A percentile compares a stretch with the other conserved stretches of the same genome.
phyloP scores from a whole-genome alignment of 805 yeast species.

The Wickerhamomyces strasburgensis region DNA sequence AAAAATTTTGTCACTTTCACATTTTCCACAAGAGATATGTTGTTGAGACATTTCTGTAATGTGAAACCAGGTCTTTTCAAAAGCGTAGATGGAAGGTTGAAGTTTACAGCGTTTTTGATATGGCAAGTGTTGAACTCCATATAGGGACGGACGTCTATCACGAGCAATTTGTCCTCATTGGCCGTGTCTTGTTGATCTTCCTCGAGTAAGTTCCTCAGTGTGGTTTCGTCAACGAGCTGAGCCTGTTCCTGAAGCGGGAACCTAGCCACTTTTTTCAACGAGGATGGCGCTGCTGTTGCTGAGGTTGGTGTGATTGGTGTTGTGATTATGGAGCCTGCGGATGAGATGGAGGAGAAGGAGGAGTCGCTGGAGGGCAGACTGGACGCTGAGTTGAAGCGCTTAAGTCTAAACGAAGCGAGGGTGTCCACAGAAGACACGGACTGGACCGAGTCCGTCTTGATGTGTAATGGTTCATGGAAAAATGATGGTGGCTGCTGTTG shows the following conservation, averaged over 20 bases:
- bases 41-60: conserved; percentile 54
- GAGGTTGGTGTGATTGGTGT: conserved; percentile 6
- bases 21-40: conserved; percentile 52
- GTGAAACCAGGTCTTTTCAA: conserved; percentile 71
- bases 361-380: conserved; percentile 1
- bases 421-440: conserved; percentile 20
- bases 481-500: conserved; percentile 11
- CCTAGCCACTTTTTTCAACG: conserved; percentile 14
- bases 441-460: conserved; percentile 15
- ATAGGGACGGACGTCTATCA: conserved; percentile 78
- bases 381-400: conserved; percentile 18
- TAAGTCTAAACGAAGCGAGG: conserved; percentile 12
- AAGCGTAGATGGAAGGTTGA: conserved; percentile 87
- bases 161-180: conserved; percentile 26
- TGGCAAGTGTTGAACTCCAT: conserved; percentile 62
- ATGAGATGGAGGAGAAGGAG: conserved; percentile 6
- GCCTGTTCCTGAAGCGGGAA: conserved; percentile 14
- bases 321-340: too few relatives aligned
- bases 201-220: conserved; percentile 8
- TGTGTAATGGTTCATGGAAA: conserved; percentile 14
- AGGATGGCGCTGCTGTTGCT: conserved; percentile 1
- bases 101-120: conserved; percentile 57
- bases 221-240: conserved; percentile 7
- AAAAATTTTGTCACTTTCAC: conserved; percentile 35
- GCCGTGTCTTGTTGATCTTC: too few relatives aligned